Evolutionary conservation across 805 yeast genomes (phyloP).

Genomic region (Ogataea henricii): DNA sequence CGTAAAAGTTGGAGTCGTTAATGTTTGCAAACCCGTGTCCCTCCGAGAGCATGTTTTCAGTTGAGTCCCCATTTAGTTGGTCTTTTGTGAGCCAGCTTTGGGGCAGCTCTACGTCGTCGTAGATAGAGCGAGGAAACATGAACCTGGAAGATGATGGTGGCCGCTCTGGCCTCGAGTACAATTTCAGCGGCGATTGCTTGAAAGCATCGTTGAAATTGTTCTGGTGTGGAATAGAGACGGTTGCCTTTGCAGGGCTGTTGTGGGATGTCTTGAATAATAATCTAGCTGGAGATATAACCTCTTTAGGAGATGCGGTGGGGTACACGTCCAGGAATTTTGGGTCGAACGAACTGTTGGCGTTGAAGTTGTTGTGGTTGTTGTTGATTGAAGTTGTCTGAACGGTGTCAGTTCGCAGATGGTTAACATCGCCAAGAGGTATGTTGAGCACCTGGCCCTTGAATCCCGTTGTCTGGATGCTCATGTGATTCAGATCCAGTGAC

Average conservation of each 20-base stretch:
- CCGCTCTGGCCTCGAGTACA: slow-evolving; percentile 14
- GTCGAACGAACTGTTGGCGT: slow-evolving; percentile 15
- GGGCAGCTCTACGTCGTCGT: slow-evolving; percentile 19
- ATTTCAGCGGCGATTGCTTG: slow-evolving; percentile 18
- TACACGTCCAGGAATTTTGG: slow-evolving; percentile 19
- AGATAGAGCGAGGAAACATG: slow-evolving; percentile 18
- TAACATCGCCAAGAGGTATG: slow-evolving; percentile 17
- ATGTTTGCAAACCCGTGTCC: slow-evolving; percentile 18
- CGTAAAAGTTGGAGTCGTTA: slow-evolving; percentile 19
- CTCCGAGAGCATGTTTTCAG: slow-evolving; percentile 18
- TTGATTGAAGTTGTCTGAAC: slow-evolving; percentile 12
- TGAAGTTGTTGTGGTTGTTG: slow-evolving; percentile 9
- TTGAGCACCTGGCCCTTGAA: slow-evolving; percentile 13
- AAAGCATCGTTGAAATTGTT: slow-evolving; percentile 14
- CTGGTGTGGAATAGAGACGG: slow-evolving; percentile 12
- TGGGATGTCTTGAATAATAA: slow-evolving; percentile 15
- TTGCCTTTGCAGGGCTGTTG: slow-evolving; percentile 13
- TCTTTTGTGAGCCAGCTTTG: slow-evolving; percentile 17
- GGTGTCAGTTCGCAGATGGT: slow-evolving; percentile 13
- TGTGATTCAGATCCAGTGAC: slow-evolving; percentile 22
- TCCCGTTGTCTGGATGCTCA: slow-evolving; percentile 17
- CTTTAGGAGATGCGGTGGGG: slow-evolving; percentile 16
- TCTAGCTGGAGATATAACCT: slow-evolving; percentile 21
- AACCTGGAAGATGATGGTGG: slow-evolving; percentile 15
- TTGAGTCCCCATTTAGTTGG: slow-evolving; percentile 16